phyloP scores from a whole-genome alignment of 73 alveolate species.

The Stentor coeruleus region DNA sequence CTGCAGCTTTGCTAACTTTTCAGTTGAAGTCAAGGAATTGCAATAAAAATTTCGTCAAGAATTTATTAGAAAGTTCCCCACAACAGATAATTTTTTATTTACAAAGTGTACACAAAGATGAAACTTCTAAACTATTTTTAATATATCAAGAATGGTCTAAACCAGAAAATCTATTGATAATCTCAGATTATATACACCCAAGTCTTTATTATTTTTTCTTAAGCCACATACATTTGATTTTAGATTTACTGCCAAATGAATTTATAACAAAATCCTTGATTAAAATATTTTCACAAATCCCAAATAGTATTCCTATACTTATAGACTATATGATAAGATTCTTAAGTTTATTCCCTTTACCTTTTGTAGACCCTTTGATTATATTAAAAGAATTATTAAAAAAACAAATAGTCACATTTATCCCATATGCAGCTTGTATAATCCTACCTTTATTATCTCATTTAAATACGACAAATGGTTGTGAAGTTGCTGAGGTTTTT shows the following conservation, averaged over 20 bases:
- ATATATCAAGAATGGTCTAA: background rate
- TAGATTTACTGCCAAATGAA: background rate
- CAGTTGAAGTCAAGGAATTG: background rate
- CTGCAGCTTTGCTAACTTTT: background rate
- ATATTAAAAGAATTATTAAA: background rate
- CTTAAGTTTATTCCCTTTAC: background rate
- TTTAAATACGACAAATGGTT: background rate
- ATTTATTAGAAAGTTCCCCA: background rate
- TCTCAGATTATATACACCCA: background rate
- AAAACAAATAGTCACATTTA: background rate
- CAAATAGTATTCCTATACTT: background rate
- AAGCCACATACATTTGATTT: background rate
- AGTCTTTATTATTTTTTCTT: background rate
- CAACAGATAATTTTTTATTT: background rate
- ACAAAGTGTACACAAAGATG: slow-evolving; percentile 3
- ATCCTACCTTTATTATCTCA: background rate
- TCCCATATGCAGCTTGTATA: slow-evolving; percentile 7
- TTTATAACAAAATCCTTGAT: background rate
- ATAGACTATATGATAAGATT: no score
- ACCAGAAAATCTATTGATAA: background rate
- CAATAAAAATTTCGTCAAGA: background rate
- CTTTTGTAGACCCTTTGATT: background rate
- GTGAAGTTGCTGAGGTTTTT: background rate
- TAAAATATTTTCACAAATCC: background rate
- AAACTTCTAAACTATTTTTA: background rate